Evolutionary conservation across 139 green algal genomes (phyloP).

Genomic region (Tetradesmus lagerheimii): DNA sequence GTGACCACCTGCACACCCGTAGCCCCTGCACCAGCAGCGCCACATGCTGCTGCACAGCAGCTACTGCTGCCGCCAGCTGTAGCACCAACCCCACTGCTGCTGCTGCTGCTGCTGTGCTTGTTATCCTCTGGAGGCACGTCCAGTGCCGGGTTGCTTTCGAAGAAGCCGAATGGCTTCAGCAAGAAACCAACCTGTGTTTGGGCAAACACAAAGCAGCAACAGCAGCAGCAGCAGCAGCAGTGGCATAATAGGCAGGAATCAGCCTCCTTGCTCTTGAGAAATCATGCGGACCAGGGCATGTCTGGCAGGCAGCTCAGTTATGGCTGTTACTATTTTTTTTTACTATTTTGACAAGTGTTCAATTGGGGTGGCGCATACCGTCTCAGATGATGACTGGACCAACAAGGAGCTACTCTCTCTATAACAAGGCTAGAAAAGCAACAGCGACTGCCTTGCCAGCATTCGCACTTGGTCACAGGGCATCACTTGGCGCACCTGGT

Average conservation of each 20-base stretch:
- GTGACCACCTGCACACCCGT: not conserved
- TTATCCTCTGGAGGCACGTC: conserved; percentile 21
- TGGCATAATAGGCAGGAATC: not conserved
- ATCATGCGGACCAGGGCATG: too few species aligned
- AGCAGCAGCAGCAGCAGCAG: not conserved
- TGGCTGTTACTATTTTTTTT: too few species aligned
- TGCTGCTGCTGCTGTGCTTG: not conserved
- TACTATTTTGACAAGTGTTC: too few species aligned
- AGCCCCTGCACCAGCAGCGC: not conserved
- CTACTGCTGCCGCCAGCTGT: not conserved
- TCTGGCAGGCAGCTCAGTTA: too few species aligned
- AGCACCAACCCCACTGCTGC: not conserved
- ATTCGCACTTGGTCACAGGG: too few species aligned
- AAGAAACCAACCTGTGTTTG: conserved; percentile 7
- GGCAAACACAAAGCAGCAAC: not conserved
- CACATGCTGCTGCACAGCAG: not conserved
- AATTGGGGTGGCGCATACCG: too few species aligned
- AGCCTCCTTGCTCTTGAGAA: too few species aligned
- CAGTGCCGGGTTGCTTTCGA: conserved; percentile 79
- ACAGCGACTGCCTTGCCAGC: too few species aligned
- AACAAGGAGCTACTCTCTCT: too few species aligned
- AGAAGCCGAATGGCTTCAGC: conserved; percentile 70
- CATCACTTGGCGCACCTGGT: too few species aligned
- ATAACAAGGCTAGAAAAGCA: too few species aligned
- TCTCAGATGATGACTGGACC: too few species aligned